Base-by-base conservation (phyloP, 139 green algal species). In the Chlamydomonas sphaeroides region DNA sequence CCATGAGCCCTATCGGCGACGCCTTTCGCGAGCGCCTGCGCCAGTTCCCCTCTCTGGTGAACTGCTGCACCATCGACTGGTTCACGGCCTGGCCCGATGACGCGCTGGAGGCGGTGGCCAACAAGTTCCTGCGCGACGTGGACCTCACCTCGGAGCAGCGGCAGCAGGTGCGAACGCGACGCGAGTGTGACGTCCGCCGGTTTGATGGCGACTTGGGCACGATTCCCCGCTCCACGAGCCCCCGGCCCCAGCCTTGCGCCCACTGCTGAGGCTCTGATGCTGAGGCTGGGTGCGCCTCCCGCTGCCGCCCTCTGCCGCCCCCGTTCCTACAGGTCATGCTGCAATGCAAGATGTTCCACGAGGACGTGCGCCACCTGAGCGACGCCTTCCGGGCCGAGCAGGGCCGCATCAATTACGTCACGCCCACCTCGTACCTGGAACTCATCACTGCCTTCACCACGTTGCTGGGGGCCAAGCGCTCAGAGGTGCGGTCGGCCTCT, bases 51-150 rank as follows among this genome's bases (percentile, higher is more conserved):
- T 93, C 92, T 3, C 86, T 96, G 8, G 90, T 95, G 83, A 96
- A 96, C 88, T 96, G 93, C 86, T 96, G 93, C 84, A 96, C 93
- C 17, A 95, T 95, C 48, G 91, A 96, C 85, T 96, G 93, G 93
- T 92, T 88, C 63, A 78, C 85, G 49, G 86, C 80, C 2, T 95
- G 92, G 92, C 93, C 93, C 5, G 78, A 86, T 15, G 93, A 96
- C 61, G 93, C 93, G 0, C 80, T 96, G 23, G 89, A 94, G 77
- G 92, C 93, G 0, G 92, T 97, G 45, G 92, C 93, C 6, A 79
- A 90, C 51, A 94, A 96, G 87, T 94, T 95, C 83, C 79, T 97
- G 35, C 87, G 86, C 32, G 84, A 88, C n/a, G 65, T 88, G 30
- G 83, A 90, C 56, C 65, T 86, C 28, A 77, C 38, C 3, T 2